phyloP scores from a whole-genome alignment of 345 rosid species.

The Arabidopsis suecica region DNA sequence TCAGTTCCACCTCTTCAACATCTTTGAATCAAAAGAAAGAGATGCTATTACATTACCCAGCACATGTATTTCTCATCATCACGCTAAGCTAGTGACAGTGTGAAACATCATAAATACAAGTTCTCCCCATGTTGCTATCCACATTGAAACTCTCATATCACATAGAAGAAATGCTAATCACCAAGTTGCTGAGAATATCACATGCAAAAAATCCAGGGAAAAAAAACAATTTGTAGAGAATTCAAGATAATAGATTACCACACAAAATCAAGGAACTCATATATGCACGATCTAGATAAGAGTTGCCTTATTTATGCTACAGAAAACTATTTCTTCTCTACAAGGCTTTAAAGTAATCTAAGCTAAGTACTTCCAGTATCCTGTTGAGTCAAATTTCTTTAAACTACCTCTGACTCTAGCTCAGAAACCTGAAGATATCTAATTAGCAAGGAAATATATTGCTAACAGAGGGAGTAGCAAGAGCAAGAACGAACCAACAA shows the following conservation, averaged over 20 bases:
- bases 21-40: slow-evolving; percentile 7
- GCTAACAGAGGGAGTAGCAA: not conserved
- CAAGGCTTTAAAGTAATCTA: not conserved
- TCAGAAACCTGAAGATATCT: slow-evolving; percentile 17
- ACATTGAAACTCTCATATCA: not conserved
- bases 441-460: slow-evolving; percentile 5
- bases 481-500: slow-evolving; percentile 14
- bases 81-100: slow-evolving; percentile 9
- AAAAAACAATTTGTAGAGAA: not conserved
- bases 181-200: slow-evolving; percentile 1
- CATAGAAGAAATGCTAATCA: slow-evolving; percentile 11
- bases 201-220: not conserved
- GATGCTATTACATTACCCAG: not conserved
- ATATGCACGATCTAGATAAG: slow-evolving; percentile 12
- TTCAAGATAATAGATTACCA: not conserved
- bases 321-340: not conserved
- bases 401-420: not conserved
- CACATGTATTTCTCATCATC: slow-evolving; percentile 1
- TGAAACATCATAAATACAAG: slow-evolving; percentile 8
- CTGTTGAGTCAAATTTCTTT: slow-evolving; percentile 8
- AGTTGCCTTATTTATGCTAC: not conserved
- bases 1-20: not conserved
- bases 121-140: slow-evolving; percentile 18
- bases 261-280: not conserved
- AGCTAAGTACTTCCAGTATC: slow-evolving; percentile 1